Conservation (phyloP, 768 basidiomycete genomes). For the Pleurotus ostreatus region DNA sequence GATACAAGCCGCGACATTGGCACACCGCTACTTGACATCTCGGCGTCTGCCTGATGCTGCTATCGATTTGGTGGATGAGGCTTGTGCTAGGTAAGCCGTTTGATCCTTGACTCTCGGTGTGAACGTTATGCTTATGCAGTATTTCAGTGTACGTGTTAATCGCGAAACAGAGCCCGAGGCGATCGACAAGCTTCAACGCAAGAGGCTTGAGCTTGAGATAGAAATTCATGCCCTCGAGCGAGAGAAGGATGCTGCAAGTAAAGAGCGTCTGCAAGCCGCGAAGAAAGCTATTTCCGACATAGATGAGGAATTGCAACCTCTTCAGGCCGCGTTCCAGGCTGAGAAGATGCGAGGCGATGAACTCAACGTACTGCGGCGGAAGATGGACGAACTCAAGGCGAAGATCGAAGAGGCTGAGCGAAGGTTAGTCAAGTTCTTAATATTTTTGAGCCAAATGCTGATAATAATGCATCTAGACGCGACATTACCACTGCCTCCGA, state of each 20-base stretch:
- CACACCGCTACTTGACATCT: constrained; percentile 88
- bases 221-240: constrained; percentile 93
- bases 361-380: constrained; percentile 68
- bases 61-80: constrained; percentile 91
- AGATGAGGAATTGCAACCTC: constrained; percentile 78
- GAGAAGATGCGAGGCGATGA: constrained; percentile 83
- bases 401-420: constrained; percentile 94
- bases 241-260: constrained; percentile 86
- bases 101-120: too few relatives aligned
- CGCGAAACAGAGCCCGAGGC: constrained; percentile 93
- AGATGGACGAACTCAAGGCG: constrained; percentile 86
- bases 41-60: constrained; percentile 80
- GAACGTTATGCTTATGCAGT: too few relatives aligned
- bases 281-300: constrained; percentile 78
- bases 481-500: constrained; percentile 81
- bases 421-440: constrained; percentile 40
- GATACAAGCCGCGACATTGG: constrained; percentile 85
- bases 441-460: neutral
- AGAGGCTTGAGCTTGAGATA: constrained; percentile 87
- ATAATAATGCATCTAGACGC: constrained; percentile 32
- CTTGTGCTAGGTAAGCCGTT: constrained; percentile 69
- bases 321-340: constrained; percentile 82
- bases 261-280: constrained; percentile 72
- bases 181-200: constrained; percentile 86
- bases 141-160: constrained; percentile 76